A percentile compares a stretch with the other conserved stretches of the same genome.
phyloP scores from a whole-genome alignment of 371 early-diverging fungal species.

The Umbelopsis sp. region DNA sequence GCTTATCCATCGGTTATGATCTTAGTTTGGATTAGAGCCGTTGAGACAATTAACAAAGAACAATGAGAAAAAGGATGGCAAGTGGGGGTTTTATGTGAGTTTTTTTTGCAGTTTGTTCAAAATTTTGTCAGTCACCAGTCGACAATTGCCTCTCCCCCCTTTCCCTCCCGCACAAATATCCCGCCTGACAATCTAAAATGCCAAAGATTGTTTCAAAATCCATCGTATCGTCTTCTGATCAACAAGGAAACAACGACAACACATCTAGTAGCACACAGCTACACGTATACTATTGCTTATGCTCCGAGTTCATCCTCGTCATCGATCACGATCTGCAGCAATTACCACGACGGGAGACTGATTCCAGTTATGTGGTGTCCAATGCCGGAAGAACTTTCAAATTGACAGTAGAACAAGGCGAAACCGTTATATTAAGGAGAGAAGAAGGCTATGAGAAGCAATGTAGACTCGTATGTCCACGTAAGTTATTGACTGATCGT shows the following conservation, averaged over 20 bases:
- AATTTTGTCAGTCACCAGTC: conserved; percentile 15
- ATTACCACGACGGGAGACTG: conserved; percentile 65
- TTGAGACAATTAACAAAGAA: neutral
- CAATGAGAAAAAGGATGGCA: neutral
- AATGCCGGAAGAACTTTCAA: conserved; percentile 67
- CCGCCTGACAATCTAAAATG: conserved; percentile 36
- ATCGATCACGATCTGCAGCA: conserved; percentile 64
- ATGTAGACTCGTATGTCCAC: conserved; percentile 62
- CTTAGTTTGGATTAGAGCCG: neutral
- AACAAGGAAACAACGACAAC: conserved; percentile 37
- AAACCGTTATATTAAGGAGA: conserved; percentile 54
- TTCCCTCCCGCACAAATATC: neutral
- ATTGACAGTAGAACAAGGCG: conserved; percentile 54
- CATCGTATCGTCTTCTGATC: conserved; percentile 68
- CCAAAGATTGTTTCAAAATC: conserved; percentile 71
- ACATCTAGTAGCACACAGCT: conserved; percentile 44
- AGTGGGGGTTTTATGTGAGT: too few relatives aligned
- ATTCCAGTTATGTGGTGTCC: conserved; percentile 65
- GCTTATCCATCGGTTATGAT: conserved; percentile 10
- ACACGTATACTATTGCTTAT: conserved; percentile 76
- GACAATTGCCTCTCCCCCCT: neutral
- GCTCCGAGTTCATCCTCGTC: conserved; percentile 74
- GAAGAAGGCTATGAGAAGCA: conserved; percentile 62
- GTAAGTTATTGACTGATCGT: conserved; percentile 29
- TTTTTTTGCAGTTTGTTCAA: neutral